phyloP scores from a whole-genome alignment of 2,329 filamentous ascomycete species.

The Claviceps humidiphila region DNA sequence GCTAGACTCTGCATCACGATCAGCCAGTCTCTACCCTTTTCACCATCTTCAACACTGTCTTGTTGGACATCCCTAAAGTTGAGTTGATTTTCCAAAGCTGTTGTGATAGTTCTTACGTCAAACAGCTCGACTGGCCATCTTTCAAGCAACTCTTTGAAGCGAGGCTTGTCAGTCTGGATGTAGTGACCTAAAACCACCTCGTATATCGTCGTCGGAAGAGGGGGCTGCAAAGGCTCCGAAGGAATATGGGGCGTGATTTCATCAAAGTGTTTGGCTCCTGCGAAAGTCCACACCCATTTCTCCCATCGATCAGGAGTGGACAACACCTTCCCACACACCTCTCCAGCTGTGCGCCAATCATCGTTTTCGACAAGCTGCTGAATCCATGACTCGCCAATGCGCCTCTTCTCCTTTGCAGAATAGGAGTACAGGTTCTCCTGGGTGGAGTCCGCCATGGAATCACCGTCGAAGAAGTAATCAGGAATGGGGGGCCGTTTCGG shows the following conservation, averaged over 20 bases:
- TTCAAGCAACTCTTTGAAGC: slow-evolving; percentile 68
- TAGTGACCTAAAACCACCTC: slow-evolving; percentile 86
- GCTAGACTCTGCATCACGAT: slow-evolving; percentile 80
- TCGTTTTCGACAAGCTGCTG: slow-evolving; percentile 64
- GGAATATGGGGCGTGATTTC: slow-evolving; percentile 82
- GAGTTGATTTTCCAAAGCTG: slow-evolving; percentile 70
- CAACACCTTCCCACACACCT: slow-evolving; percentile 71
- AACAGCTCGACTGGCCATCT: slow-evolving; percentile 78
- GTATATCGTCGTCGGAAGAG: slow-evolving; percentile 70
- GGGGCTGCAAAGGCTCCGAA: slow-evolving; percentile 59
- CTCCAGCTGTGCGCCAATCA: slow-evolving; percentile 66
- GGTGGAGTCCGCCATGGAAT: slow-evolving; percentile 41
- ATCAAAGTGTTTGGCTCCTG: slow-evolving; percentile 72
- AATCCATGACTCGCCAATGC: slow-evolving; percentile 88
- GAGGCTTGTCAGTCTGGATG: slow-evolving; percentile 60
- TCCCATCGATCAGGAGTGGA: slow-evolving; percentile 76
- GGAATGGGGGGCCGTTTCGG: slow-evolving; percentile 25
- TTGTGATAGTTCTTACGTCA: slow-evolving; percentile 61
- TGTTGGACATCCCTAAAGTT: slow-evolving; percentile 61
- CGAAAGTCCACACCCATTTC: slow-evolving; percentile 90
- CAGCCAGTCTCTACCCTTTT: slow-evolving; percentile 69
- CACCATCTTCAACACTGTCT: slow-evolving; percentile 61
- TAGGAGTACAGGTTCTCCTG: slow-evolving; percentile 46
- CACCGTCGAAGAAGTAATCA: slow-evolving; percentile 65
- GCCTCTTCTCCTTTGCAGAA: slow-evolving; percentile 73